Evolutionary conservation across 2,329 filamentous ascomycete genomes (phyloP).

Genomic region (Lachnellula suecica): DNA sequence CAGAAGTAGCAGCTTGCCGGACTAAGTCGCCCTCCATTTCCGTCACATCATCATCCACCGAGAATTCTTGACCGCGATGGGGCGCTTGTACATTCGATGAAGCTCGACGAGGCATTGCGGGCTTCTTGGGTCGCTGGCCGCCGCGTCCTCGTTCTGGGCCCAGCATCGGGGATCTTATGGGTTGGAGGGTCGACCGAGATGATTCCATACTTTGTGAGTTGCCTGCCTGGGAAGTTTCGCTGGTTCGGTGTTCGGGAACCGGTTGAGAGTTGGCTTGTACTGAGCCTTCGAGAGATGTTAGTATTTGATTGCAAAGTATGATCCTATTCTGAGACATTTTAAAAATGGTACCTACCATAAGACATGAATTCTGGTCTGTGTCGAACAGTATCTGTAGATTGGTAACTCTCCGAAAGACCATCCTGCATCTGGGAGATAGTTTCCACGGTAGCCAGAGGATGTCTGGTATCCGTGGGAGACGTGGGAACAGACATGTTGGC

Average conservation of each 20-base stretch:
- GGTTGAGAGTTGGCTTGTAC: slow-evolving; percentile 8
- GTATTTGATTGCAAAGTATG: slow-evolving; percentile 5
- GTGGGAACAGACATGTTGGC: slow-evolving; percentile 31
- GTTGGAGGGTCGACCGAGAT: slow-evolving; percentile 25
- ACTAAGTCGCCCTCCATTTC: slow-evolving; percentile 73
- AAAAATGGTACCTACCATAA: slow-evolving; percentile 51
- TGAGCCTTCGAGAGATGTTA: slow-evolving; percentile 11
- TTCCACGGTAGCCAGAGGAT: slow-evolving; percentile 33
- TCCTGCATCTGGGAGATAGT: slow-evolving; percentile 38
- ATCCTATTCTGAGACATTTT: background rate
- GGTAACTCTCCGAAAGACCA: slow-evolving; percentile 51
- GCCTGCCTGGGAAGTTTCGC: slow-evolving; percentile 26
- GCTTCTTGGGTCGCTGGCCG: slow-evolving; percentile 53
- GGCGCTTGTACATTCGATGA: slow-evolving; percentile 72
- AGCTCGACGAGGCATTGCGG: slow-evolving; percentile 68
- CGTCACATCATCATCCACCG: slow-evolving; percentile 80
- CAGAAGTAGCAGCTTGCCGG: slow-evolving; percentile 38
- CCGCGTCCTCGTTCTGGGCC: slow-evolving; percentile 33
- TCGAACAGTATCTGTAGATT: slow-evolving; percentile 60
- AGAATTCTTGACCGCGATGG: slow-evolving; percentile 83
- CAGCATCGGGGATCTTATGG: slow-evolving; percentile 30
- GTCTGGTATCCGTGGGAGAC: slow-evolving; percentile 52
- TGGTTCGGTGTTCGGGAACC: slow-evolving; percentile 24
- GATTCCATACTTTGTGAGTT: slow-evolving; percentile 29
- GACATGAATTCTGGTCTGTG: slow-evolving; percentile 48